Evolutionary conservation across 306 rosid species (phyloP).

Genomic region (Amphicarpaea edgeworthii): DNA sequence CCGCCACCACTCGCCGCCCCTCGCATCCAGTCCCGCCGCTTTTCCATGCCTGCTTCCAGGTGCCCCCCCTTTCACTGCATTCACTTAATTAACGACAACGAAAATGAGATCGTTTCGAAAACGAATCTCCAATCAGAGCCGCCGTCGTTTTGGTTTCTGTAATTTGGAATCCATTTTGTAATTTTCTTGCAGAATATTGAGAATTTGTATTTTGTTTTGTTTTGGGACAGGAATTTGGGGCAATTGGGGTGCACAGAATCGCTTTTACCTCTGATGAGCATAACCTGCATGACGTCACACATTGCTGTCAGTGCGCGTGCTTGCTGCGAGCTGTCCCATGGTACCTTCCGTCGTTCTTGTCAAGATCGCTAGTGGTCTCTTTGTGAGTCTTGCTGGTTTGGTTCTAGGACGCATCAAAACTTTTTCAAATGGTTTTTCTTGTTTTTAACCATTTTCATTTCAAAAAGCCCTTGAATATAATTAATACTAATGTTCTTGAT

Average conservation of each 20-base stretch:
- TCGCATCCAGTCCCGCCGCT: slow-evolving; percentile 72
- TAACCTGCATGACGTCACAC: slow-evolving; percentile 70
- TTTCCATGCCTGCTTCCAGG: slow-evolving; percentile 76
- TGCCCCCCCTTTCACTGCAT: not conserved
- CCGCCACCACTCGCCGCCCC: slow-evolving; percentile 73
- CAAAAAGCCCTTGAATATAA: not conserved
- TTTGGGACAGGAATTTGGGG: slow-evolving; percentile 70
- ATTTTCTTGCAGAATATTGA: not conserved
- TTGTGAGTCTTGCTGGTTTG: slow-evolving; percentile 89
- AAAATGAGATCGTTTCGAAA: not conserved
- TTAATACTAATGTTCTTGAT: not conserved
- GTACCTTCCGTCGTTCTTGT: slow-evolving; percentile 99
- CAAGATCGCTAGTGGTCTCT: slow-evolving; percentile 98
- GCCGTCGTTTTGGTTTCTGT: not conserved
- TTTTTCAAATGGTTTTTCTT: slow-evolving; percentile 18
- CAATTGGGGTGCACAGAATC: slow-evolving; percentile 83
- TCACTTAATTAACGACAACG: not conserved
- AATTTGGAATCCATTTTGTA: not conserved
- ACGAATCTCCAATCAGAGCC: not conserved
- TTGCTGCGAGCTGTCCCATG: slow-evolving; percentile 89
- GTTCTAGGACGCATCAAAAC: slow-evolving; percentile 63
- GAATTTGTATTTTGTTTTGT: not conserved
- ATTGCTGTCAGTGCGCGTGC: slow-evolving; percentile 64
- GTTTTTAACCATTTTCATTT: slow-evolving; percentile 31
- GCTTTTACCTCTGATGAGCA: slow-evolving; percentile 65